Evolutionary conservation across 2,329 filamentous ascomycete species (phyloP).

Genomic region (Colletotrichum abscissum): DNA sequence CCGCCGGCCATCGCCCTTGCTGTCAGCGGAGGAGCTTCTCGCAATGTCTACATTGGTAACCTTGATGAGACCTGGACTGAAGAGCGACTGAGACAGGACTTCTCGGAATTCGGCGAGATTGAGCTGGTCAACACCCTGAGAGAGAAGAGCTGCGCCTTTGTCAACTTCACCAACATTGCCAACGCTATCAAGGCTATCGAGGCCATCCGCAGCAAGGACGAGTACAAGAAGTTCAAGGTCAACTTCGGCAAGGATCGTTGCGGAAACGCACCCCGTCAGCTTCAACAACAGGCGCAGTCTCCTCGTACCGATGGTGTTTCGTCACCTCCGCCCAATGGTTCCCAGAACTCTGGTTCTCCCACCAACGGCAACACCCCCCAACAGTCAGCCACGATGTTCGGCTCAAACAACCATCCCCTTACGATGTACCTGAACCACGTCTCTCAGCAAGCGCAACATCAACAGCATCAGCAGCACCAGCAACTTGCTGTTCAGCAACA

Average conservation of each 20-base stretch:
- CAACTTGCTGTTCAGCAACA: constrained; percentile 81
- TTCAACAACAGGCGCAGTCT: constrained; percentile 72
- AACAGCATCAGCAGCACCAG: constrained; percentile 81
- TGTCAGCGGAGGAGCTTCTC: constrained; percentile 95
- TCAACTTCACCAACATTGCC: constrained; percentile 99
- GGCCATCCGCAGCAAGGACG: constrained; percentile 91
- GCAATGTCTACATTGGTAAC: constrained; percentile 98
- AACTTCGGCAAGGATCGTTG: constrained; percentile 99
- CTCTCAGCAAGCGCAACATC: constrained; percentile 76
- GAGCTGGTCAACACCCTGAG: constrained; percentile 96
- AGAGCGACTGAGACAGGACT: constrained; percentile 94
- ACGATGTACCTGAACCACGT: constrained; percentile 94
- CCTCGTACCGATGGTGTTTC: constrained; percentile 72
- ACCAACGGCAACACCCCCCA: constrained; percentile 67
- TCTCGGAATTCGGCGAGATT: constrained; percentile 97
- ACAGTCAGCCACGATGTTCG: constrained; percentile 70
- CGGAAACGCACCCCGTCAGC: constrained; percentile 93
- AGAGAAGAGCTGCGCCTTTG: constrained; percentile 99
- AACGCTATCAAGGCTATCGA: constrained; percentile 99
- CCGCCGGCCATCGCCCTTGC: constrained; percentile 96
- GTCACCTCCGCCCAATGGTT: constrained; percentile 69
- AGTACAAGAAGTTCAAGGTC: constrained; percentile 99
- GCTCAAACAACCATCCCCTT: constrained; percentile 86
- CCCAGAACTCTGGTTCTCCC: constrained; percentile 63
- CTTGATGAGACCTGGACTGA: constrained; percentile 97